Percentiles rank a stretch among this genome's conserved stretches.
Conservation (phyloP, 2,329 filamentous ascomycete species). For the Cadophora sp. region DNA sequence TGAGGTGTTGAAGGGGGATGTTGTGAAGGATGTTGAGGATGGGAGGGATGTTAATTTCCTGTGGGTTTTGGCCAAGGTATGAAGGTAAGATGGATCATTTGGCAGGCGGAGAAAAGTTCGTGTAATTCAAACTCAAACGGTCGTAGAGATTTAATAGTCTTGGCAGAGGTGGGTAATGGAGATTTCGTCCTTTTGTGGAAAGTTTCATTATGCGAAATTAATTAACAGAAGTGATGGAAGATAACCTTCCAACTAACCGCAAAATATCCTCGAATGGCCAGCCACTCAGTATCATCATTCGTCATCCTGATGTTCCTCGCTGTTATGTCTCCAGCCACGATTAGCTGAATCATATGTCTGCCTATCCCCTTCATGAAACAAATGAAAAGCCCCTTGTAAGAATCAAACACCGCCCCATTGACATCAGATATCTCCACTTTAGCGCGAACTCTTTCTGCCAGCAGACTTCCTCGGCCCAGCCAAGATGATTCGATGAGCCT, state of each 20-base stretch:
- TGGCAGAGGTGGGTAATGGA: too few relatives aligned
- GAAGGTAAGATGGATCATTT: not conserved
- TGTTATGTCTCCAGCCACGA: too few relatives aligned
- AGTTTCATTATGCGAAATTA: too few relatives aligned
- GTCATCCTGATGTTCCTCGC: not conserved
- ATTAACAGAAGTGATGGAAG: too few relatives aligned
- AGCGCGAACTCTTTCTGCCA: not conserved
- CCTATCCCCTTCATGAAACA: not conserved
- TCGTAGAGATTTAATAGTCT: too few relatives aligned
- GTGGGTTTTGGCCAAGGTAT: conserved; percentile 13
- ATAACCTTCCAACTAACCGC: too few relatives aligned
- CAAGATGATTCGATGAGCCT: not conserved
- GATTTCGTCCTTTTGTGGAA: too few relatives aligned
- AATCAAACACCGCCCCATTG: not conserved
- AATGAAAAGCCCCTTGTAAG: not conserved
- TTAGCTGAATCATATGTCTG: not conserved
- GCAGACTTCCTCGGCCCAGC: not conserved
- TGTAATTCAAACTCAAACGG: too few relatives aligned
- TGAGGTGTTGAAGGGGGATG: conserved; percentile 16
- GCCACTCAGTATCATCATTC: not conserved
- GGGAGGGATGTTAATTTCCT: conserved; percentile 14
- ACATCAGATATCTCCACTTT: not conserved
- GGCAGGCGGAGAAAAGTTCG: too few relatives aligned
- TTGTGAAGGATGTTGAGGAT: conserved; percentile 14
- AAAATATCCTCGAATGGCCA: too few relatives aligned